Conservation (phyloP, 768 basidiomycete genomes). For the Coprinellus micaceus region DNA sequence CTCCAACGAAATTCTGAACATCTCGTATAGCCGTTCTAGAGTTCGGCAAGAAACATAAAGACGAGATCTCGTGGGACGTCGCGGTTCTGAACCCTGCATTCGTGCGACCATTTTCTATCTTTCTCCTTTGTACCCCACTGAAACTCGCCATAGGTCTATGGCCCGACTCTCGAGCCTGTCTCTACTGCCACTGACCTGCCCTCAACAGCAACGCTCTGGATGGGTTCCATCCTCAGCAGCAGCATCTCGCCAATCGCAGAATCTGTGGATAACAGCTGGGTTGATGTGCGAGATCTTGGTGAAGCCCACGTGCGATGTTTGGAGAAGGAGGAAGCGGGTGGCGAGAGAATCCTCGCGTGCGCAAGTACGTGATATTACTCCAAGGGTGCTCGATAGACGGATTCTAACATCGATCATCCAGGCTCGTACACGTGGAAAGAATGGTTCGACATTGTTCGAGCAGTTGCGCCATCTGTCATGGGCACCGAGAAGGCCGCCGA, state of each 20-base stretch:
- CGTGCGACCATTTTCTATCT: not conserved
- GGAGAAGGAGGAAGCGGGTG: constrained; percentile 6
- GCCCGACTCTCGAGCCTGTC: no score
- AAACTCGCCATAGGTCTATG: no score
- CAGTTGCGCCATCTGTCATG: constrained; percentile 19
- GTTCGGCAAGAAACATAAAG: constrained; percentile 5
- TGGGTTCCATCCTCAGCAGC: no score
- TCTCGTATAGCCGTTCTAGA: constrained; percentile 5
- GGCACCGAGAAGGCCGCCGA: constrained; percentile 25
- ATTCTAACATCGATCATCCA: not conserved
- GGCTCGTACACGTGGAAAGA: constrained; percentile 25
- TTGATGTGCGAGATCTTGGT: constrained; percentile 9
- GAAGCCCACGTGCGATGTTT: constrained; percentile 8
- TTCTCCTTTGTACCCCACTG: not conserved
- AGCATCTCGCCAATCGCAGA: not conserved
- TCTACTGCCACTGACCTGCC: no score
- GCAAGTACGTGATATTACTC: not conserved
- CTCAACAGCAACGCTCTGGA: no score
- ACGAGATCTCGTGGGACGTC: constrained; percentile 8
- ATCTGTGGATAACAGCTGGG: not conserved
- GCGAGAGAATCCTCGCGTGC: constrained; percentile 7
- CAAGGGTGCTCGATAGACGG: no score
- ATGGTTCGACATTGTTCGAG: constrained; percentile 20
- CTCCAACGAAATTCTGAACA: no score
- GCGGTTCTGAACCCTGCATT: constrained; percentile 3